phyloP scores from a whole-genome alignment of 2,329 filamentous ascomycete genomes.

The Fusarium sp. region DNA sequence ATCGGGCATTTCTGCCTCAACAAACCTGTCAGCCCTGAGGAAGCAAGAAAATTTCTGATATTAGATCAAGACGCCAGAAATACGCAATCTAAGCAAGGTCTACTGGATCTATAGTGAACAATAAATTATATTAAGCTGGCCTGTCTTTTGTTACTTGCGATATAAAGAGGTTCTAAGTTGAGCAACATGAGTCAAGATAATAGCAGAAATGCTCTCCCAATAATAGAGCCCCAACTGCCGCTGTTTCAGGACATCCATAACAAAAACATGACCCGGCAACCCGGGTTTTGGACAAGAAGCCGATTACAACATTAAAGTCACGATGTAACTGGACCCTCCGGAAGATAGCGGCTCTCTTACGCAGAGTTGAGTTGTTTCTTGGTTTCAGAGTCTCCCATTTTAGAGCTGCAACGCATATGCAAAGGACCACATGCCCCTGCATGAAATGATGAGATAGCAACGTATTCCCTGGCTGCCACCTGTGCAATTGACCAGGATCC shows the following conservation, averaged over 20 bases:
- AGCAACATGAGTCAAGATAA: not conserved
- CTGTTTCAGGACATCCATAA: not conserved
- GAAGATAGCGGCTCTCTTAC: not conserved
- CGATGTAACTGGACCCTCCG: slow-evolving; percentile 18
- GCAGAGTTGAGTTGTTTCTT: slow-evolving; percentile 12
- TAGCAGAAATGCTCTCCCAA: not conserved
- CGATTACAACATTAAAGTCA: slow-evolving; percentile 5
- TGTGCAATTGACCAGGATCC: slow-evolving; percentile 4
- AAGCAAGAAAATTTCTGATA: not conserved
- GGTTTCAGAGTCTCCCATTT: not conserved
- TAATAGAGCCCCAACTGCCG: not conserved
- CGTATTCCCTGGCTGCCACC: slow-evolving; percentile 4
- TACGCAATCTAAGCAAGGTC: not conserved
- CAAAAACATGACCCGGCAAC: slow-evolving; percentile 9
- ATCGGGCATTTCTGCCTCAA: not conserved
- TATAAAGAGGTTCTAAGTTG: too few species aligned
- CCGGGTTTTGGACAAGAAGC: slow-evolving; percentile 5
- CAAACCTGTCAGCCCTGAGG: too few species aligned
- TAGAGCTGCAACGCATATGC: slow-evolving; percentile 9
- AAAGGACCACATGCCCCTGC: slow-evolving; percentile 29
- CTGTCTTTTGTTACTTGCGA: too few species aligned
- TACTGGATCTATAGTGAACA: not conserved
- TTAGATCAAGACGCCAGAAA: not conserved
- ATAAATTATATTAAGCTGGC: too few species aligned
- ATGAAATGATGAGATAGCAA: slow-evolving; percentile 29